Percentiles rank a stretch among this genome's conserved stretches.
Conservation (phyloP, 441 rosid species). For the Bruguiera hainesii region DNA sequence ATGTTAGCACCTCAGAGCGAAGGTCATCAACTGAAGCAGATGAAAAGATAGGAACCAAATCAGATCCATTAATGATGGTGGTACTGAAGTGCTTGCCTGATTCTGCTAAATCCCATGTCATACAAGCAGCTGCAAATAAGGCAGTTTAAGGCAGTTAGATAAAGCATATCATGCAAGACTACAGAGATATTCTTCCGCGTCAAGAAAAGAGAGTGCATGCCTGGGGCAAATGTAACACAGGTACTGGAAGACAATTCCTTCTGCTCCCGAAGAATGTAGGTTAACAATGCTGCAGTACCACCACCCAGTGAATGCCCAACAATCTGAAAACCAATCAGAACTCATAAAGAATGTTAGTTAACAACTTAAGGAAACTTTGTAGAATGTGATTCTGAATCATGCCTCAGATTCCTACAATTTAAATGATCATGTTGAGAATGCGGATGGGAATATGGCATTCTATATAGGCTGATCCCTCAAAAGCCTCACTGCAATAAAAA, state of each 20-base stretch:
- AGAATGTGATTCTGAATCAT: no score
- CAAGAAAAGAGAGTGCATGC: slow-evolving; percentile 31
- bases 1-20: slow-evolving; percentile 70
- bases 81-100: slow-evolving; percentile 89
- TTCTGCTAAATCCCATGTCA: slow-evolving; percentile 99
- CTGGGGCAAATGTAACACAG: slow-evolving; percentile 93
- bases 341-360: no score
- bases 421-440: background rate
- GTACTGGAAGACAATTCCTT: slow-evolving; percentile 61
- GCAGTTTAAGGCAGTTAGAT: slow-evolving; percentile 23
- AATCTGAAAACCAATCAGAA: slow-evolving; percentile 36
- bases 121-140: slow-evolving; percentile 78
- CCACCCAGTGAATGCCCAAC: slow-evolving; percentile 99
- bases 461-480: no score
- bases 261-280: slow-evolving; percentile 66
- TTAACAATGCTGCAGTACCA: slow-evolving; percentile 76
- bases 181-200: background rate
- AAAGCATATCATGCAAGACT: slow-evolving; percentile 8
- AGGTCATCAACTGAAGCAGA: slow-evolving; percentile 87
- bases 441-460: no score
- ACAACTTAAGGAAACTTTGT: no score
- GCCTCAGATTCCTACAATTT: background rate
- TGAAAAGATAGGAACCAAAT: slow-evolving; percentile 94
- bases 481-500: no score
- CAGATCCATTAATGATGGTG: slow-evolving; percentile 83